Evolutionary conservation across 129 eudicot genomes (phyloP), one percentile per base, ranked within the genome.

Genomic region (Centella asiatica): DNA sequence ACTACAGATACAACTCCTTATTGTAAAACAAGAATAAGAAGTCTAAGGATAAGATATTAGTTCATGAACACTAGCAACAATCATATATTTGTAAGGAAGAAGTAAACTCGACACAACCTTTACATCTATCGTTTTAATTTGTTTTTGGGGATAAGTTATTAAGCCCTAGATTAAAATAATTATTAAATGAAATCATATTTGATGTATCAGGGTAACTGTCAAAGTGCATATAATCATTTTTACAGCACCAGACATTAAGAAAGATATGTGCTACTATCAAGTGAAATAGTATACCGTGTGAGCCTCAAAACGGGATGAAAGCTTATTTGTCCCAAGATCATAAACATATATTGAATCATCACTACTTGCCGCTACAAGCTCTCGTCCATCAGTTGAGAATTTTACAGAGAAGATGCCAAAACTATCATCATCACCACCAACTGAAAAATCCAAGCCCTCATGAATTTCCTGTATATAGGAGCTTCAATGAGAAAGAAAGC

Each of bases 361-460:
- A 58, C 83, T 83, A 68, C 95, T 86, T 64, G 83, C 85, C 37
- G 95, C 97, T 19, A 90, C 95, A 72, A 90, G 73, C 57, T 90
- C 97, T 60, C 93, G 79, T 61, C 97, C 97, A 75, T 90, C 97
- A 6, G 74, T 90, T 15, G 97, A 86, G 69, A 90, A 90, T 47
- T 90, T 90, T 11, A 90, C 89, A 15, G 97, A 86, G 64, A 90
- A 90, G 32, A 90, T 86, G 55, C 93, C 95, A 72, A 86, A 86
- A 56, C 81, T 45, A 57, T 57, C 62, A 26, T 83, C 73, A 15
- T 69, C 78, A 39, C 60, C 69, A 47, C 59, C 76, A 58, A 75
- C 80, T 24, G 97, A 78, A 66, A 90, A 81, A 69, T 78, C 89
- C 67, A 90, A 69, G 42, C 93, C 95, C 69, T 86, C 97, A 44